A percentile compares a stretch with the other conserved stretches of the same genome.
Evolutionary conservation across 768 basidiomycete species (phyloP).

Genomic region (Tulasnella sp.): DNA sequence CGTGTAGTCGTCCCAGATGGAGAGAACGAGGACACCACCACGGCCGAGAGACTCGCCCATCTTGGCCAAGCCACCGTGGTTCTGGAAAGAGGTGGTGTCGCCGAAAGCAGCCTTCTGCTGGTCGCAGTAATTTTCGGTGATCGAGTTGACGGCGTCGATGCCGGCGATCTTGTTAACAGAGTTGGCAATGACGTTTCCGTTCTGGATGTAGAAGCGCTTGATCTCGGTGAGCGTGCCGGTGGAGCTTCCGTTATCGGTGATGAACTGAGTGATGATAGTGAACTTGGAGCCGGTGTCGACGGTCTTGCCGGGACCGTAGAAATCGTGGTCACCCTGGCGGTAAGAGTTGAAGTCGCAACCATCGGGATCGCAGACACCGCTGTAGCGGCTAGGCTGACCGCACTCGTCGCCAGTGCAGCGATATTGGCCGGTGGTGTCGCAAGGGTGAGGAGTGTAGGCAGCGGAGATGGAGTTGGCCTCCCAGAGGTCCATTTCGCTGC

Average conservation of each 20-base stretch:
- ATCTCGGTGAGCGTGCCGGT: slow-evolving; percentile 52
- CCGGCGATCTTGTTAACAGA: slow-evolving; percentile 48
- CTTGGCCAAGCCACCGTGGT: slow-evolving; percentile 43
- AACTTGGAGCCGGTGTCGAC: slow-evolving; percentile 52
- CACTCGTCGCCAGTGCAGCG: slow-evolving; percentile 44
- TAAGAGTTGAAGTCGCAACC: slow-evolving; percentile 64
- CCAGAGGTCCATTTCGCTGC: slow-evolving; percentile 60
- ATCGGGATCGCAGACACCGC: slow-evolving; percentile 49
- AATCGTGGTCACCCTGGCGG: slow-evolving; percentile 50
- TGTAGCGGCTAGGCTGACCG: slow-evolving; percentile 42
- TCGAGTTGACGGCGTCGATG: slow-evolving; percentile 34
- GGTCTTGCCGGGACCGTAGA: slow-evolving; percentile 49
- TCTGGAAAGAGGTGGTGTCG: slow-evolving; percentile 45
- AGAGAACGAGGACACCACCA: slow-evolving; percentile 52
- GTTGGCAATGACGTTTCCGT: slow-evolving; percentile 52
- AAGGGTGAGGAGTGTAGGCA: slow-evolving; percentile 54
- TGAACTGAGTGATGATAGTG: slow-evolving; percentile 59
- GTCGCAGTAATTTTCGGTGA: slow-evolving; percentile 28
- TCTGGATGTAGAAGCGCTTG: slow-evolving; percentile 45
- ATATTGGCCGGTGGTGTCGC: slow-evolving; percentile 43
- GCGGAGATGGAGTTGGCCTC: slow-evolving; percentile 54
- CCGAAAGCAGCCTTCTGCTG: slow-evolving; percentile 40
- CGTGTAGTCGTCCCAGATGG: slow-evolving; percentile 55
- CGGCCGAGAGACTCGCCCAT: slow-evolving; percentile 41
- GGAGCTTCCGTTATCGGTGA: slow-evolving; percentile 47